Evolutionary conservation across 768 basidiomycete genomes (phyloP), one percentile per base, ranked within the genome.

Genomic region (Chalciporus pseudorubinellus): DNA sequence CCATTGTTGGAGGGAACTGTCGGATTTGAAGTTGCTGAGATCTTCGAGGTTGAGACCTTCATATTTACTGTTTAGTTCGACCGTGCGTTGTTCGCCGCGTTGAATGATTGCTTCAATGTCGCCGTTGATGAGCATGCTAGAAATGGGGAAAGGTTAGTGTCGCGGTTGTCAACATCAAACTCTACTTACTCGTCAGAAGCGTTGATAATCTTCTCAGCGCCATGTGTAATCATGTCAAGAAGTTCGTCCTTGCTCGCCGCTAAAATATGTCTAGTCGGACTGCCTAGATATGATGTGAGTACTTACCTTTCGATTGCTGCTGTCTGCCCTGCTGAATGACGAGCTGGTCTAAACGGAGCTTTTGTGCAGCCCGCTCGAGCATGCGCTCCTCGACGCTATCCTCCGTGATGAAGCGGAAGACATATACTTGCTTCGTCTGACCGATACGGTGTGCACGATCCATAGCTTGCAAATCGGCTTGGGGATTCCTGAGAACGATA

Each of bases 401-500:
- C 72, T 95, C 92, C 0, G 95, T 95, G 60, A 97, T 87, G 69
- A 97, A 95, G n/a, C 95, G 76, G 76, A 92, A 98, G 5, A 97
- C 95, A 61, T 93, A 95, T 18, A 97, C 95, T 70, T 98, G 94
- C 72, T 95, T 98, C 40, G 91, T 95, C 72, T 98, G 94, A 3
- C 94, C 94, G 55, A 95, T 95, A 50, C 93, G 89, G 73, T 95
- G 94, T 0, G 95, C 95, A 51, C 93, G 89, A 64, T 98, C 94
- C 95, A 97, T 98, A 5, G 97, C 97, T 67, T 99, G 97, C 41
- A 99, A 71, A 74, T 99, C 97, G 2, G 95, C 97, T 72, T 99
- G 97, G 2, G 97, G 95, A 68, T 98, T 99, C 93, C 89, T 92
- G 36, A 58, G 18, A 39, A 6, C 41, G 22, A 28, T 19, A 41